Evolutionary conservation across 352 stramenopile species (phyloP).

Genomic region (Elongisporangium undulatum): DNA sequence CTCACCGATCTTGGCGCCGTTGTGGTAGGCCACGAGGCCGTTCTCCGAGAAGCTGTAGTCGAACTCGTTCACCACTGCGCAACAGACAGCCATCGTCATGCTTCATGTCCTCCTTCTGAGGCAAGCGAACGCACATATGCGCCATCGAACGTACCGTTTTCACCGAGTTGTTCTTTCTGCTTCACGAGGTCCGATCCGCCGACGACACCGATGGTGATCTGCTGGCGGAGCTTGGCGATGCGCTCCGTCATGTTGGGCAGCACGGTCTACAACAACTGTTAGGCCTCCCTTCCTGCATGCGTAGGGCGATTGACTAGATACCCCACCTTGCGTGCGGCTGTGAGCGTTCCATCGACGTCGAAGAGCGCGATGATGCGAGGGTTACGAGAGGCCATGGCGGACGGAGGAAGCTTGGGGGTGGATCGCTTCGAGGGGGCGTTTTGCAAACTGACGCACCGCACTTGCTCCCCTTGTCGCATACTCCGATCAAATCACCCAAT

Average conservation of each 20-base stretch:
- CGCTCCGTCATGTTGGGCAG: constrained; percentile 92
- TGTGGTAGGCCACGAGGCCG: constrained; percentile 97
- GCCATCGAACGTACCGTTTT: constrained; percentile 55
- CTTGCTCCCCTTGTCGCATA: too few relatives aligned
- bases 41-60: constrained; percentile 99
- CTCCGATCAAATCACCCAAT: too few relatives aligned
- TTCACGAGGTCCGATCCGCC: constrained; percentile 98
- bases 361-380: constrained; percentile 97
- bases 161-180: constrained; percentile 98
- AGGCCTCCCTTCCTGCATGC: not conserved
- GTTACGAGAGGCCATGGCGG: constrained; percentile 57
- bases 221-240: constrained; percentile 90
- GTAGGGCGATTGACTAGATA: not conserved
- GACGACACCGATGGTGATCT: constrained; percentile 97
- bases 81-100: not conserved
- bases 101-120: not conserved
- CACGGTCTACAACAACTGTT: constrained; percentile 45
- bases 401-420: constrained; percentile 1
- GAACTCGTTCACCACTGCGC: constrained; percentile 90
- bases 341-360: constrained; percentile 99
- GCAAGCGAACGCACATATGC: constrained; percentile 2
- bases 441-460: too few relatives aligned
- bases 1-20: constrained; percentile 89
- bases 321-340: constrained; percentile 86
- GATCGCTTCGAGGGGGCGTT: not conserved